phyloP scores from a whole-genome alignment of 805 yeast species.

The Metschnikowia anglica region DNA sequence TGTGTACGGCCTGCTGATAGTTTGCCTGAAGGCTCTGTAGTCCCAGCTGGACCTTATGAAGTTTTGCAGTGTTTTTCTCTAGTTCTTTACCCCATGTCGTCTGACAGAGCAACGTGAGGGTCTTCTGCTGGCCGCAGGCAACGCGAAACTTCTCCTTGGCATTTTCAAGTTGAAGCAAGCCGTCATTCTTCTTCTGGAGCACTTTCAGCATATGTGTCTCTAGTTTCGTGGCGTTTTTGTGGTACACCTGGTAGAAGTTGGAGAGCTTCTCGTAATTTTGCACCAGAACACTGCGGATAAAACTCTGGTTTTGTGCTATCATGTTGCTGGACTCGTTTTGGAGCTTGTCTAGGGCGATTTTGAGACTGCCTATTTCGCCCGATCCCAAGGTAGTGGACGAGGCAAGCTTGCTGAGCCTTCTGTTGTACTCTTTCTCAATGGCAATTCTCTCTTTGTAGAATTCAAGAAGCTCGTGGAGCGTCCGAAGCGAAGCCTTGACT shows the following conservation, averaged over 20 bases:
- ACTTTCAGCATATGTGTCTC: slow-evolving; percentile 59
- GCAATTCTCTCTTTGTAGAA: slow-evolving; percentile 45
- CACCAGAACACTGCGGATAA: slow-evolving; percentile 50
- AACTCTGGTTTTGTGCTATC: slow-evolving; percentile 55
- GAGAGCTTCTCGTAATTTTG: slow-evolving; percentile 49
- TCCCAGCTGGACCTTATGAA: slow-evolving; percentile 47
- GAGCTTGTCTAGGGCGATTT: slow-evolving; percentile 57
- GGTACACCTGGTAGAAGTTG: slow-evolving; percentile 50
- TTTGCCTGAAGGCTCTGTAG: slow-evolving; percentile 47
- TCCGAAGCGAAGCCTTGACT: slow-evolving; percentile 57
- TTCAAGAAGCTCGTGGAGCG: slow-evolving; percentile 41
- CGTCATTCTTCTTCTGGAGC: slow-evolving; percentile 43
- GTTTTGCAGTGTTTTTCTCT: slow-evolving; percentile 56
- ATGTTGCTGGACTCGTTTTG: slow-evolving; percentile 58
- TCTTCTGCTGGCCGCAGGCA: slow-evolving; percentile 58
- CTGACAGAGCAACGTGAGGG: slow-evolving; percentile 59
- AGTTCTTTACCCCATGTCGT: slow-evolving; percentile 74
- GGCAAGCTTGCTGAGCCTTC: slow-evolving; percentile 52
- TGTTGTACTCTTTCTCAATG: slow-evolving; percentile 73
- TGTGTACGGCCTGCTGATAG: slow-evolving; percentile 55
- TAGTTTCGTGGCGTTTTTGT: slow-evolving; percentile 53
- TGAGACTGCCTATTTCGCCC: slow-evolving; percentile 58
- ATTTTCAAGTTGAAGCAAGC: slow-evolving; percentile 36
- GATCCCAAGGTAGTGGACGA: slow-evolving; percentile 49
- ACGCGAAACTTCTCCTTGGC: slow-evolving; percentile 51